Percentiles rank a stretch among this genome's conserved stretches.
phyloP scores from a whole-genome alignment of 2,329 filamentous ascomycete genomes.

The Neonectria hederae region DNA sequence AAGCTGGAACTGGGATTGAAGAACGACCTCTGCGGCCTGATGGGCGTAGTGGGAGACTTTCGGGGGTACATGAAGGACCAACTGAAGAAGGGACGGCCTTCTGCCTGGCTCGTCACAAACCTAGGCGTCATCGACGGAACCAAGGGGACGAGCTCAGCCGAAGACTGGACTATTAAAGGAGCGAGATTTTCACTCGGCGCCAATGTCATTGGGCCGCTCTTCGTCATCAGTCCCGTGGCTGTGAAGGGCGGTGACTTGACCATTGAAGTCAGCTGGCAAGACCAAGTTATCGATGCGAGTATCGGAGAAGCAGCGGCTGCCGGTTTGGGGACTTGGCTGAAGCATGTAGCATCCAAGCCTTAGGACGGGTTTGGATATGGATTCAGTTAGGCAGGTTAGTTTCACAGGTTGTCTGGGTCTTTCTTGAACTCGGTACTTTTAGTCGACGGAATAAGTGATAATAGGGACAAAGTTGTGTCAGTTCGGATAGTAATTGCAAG shows the following conservation, averaged over 20 bases:
- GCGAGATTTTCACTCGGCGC: constrained; percentile 28
- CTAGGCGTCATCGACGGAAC: constrained; percentile 38
- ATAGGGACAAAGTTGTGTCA: neutral
- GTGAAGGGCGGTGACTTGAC: constrained; percentile 24
- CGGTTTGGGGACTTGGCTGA: constrained; percentile 18
- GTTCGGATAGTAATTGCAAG: neutral
- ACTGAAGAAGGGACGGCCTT: constrained; percentile 29
- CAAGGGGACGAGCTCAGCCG: neutral
- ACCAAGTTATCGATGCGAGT: constrained; percentile 8
- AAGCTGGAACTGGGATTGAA: constrained; percentile 33
- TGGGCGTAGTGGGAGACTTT: constrained; percentile 36
- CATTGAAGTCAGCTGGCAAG: constrained; percentile 29
- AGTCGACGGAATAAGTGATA: neutral
- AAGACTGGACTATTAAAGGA: constrained; percentile 30
- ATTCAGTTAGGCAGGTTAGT: too few species aligned
- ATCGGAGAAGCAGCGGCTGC: constrained; percentile 8
- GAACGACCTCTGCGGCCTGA: constrained; percentile 33
- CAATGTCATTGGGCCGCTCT: constrained; percentile 13
- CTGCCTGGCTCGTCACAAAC: constrained; percentile 35
- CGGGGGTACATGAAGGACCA: constrained; percentile 16
- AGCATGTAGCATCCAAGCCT: constrained; percentile 2
- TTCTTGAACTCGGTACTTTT: neutral
- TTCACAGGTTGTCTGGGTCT: too few species aligned
- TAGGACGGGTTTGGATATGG: neutral
- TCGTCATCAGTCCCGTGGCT: constrained; percentile 21